Evolutionary conservation across 495 filamentous ascomycete species (phyloP), one percentile per base, ranked within the genome.

Genomic region (Durotheca rogersii): DNA sequence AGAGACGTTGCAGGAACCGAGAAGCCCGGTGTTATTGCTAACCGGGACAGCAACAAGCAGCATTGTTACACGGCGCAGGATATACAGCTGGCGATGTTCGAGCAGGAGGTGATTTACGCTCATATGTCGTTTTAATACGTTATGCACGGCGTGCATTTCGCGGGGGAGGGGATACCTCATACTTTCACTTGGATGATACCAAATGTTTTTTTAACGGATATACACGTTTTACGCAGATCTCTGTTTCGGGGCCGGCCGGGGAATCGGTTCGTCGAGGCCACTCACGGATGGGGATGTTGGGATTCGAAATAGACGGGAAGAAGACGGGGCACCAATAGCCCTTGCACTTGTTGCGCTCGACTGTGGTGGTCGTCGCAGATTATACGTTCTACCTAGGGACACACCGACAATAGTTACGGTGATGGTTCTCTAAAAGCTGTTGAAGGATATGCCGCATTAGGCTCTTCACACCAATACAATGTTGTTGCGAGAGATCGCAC

Each of bases 181-280:
- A 61, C 61, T 64, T 58, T 67, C 57, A 61, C 53, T 62, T 62
- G 58, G 61, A 67, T 64, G 64, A 67, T 67, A 67, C 64, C 64
- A 64, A 53, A 44, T 37, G 49, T 58, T 55, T 40, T 51, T 48
- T 48, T 53, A 47, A 51, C 3, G 44, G 54, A 60, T 56, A 60
- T 47, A 43, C 25, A 44, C 21, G 21, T 18, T 40, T 45, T 47
- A 44, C 41, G 25, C 23, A 4, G 43, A 42, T 47, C 33, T 58
- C 50, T 44, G 30, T 15, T 31, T 49, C 50, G 57, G 36, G 50
- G 57, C 48, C 54, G 34, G 59, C 16, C 23, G 48, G 59, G 51
- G 37, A 60, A 52, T n/a, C n/a, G 56, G 51, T 47, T 56, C 38
- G 51, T 55, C 41, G 47, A 44, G 38, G 52, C 51, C 57, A 42